A percentile compares a stretch with the other conserved stretches of the same genome.
Conservation (phyloP, 2,329 filamentous ascomycete species). For the Ceratocystis eucalypticola region DNA sequence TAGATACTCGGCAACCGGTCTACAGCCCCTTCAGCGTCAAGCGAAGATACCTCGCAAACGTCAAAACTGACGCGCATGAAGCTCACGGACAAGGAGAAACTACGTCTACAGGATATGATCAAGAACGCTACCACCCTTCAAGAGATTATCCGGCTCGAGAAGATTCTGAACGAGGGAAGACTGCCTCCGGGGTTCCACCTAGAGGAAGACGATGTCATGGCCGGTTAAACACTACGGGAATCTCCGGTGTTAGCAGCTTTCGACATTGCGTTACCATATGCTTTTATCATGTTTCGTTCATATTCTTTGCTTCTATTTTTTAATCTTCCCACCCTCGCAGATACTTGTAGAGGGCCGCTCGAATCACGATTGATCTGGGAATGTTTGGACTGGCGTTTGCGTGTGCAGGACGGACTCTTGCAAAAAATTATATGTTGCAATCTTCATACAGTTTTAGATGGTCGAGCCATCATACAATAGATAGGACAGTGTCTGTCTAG, state of each 20-base stretch:
- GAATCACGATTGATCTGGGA: background rate
- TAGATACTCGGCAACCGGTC: slow-evolving; percentile 77
- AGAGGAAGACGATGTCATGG: slow-evolving; percentile 42
- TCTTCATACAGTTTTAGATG: slow-evolving; percentile 1
- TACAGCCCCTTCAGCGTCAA: slow-evolving; percentile 42
- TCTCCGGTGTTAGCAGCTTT: background rate
- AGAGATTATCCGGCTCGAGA: slow-evolving; percentile 82
- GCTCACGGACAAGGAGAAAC: slow-evolving; percentile 78
- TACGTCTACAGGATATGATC: slow-evolving; percentile 73
- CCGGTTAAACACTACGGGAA: slow-evolving; percentile 35
- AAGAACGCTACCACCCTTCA: slow-evolving; percentile 76
- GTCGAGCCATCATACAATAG: background rate
- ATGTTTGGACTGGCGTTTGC: slow-evolving; percentile 10
- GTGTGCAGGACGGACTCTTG: background rate
- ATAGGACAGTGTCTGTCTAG: background rate
- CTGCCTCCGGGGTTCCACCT: slow-evolving; percentile 56
- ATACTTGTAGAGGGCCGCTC: background rate
- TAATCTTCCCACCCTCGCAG: background rate
- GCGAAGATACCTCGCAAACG: slow-evolving; percentile 21
- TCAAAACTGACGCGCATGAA: slow-evolving; percentile 65
- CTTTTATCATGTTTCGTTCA: slow-evolving; percentile 5
- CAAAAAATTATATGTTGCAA: background rate
- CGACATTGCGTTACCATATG: slow-evolving; percentile 4
- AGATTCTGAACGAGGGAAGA: slow-evolving; percentile 77
- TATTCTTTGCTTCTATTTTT: slow-evolving; percentile 10